These are phyloP conservation scores for Vachellia pachyceras DNA, from an alignment of 306 rosid genomes.

Conservation along the genomic window DNA sequence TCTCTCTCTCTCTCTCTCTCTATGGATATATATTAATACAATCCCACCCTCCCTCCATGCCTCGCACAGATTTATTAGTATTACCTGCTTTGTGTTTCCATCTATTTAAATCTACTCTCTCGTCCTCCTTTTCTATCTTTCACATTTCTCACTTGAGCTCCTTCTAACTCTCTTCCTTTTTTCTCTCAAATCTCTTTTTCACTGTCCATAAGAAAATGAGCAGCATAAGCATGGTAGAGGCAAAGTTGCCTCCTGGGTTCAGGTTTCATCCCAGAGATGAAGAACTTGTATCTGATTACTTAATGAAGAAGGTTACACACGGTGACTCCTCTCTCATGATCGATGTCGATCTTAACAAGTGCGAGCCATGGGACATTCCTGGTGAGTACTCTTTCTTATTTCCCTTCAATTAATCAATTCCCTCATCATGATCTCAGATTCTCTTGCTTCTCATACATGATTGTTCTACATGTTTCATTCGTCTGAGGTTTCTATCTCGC, in stretches of 20 bases:
- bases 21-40: constrained; percentile 24
- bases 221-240: constrained; percentile 86
- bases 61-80: constrained; percentile 50
- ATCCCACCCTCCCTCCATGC: constrained; percentile 2
- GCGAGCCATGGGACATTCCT: constrained; percentile 97
- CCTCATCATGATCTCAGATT: background rate
- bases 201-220: constrained; percentile 52
- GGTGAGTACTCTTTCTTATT: constrained; percentile 49
- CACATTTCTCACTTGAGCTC: constrained; percentile 26
- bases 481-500: background rate
- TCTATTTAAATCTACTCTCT: constrained; percentile 53
- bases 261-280: constrained; percentile 96
- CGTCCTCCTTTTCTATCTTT: constrained; percentile 26
- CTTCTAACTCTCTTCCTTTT: constrained; percentile 5
- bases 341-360: constrained; percentile 95
- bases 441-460: background rate
- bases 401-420: background rate
- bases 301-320: constrained; percentile 69
- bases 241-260: constrained; percentile 87
- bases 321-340: constrained; percentile 66
- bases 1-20: background rate
- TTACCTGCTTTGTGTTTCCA: constrained; percentile 33
- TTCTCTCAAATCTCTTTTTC: constrained; percentile 5
- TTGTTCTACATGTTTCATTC: constrained; percentile 1
- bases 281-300: constrained; percentile 87